phyloP scores from a whole-genome alignment of 257 asterid genomes.

The Petunia secreta region DNA sequence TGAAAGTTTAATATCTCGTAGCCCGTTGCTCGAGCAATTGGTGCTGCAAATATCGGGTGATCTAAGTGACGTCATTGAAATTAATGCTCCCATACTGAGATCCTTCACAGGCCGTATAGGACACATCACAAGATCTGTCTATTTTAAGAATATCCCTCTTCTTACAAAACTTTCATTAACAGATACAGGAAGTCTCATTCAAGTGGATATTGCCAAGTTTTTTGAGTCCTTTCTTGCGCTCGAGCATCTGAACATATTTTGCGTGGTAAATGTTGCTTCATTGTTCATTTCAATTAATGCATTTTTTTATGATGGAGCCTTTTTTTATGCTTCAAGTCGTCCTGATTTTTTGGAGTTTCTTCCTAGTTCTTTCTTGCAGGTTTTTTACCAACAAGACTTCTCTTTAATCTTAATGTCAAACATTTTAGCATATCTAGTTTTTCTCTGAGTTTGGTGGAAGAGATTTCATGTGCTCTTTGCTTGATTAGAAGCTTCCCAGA shows the following conservation, averaged over 20 bases:
- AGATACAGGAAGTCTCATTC: neutral
- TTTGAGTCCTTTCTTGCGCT: neutral
- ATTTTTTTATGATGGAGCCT: neutral
- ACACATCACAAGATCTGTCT: neutral
- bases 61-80: neutral
- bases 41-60: neutral
- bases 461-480: constrained; percentile 21
- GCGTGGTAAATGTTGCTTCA: neutral
- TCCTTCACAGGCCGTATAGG: constrained; percentile 12
- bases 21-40: neutral
- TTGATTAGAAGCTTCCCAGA: constrained; percentile 7
- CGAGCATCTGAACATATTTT: neutral
- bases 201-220: neutral
- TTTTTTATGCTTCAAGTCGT: neutral
- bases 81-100: constrained; percentile 2
- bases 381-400: neutral
- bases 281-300: neutral
- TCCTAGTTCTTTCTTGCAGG: no score
- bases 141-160: neutral
- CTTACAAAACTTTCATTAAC: constrained; percentile 4
- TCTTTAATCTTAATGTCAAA: constrained; percentile 9
- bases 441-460: neutral
- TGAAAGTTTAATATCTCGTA: neutral
- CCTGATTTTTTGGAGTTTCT: no score
- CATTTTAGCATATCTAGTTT: neutral